Conservation (phyloP, 495 filamentous ascomycete genomes). For the Talaromyces borbonicus region DNA sequence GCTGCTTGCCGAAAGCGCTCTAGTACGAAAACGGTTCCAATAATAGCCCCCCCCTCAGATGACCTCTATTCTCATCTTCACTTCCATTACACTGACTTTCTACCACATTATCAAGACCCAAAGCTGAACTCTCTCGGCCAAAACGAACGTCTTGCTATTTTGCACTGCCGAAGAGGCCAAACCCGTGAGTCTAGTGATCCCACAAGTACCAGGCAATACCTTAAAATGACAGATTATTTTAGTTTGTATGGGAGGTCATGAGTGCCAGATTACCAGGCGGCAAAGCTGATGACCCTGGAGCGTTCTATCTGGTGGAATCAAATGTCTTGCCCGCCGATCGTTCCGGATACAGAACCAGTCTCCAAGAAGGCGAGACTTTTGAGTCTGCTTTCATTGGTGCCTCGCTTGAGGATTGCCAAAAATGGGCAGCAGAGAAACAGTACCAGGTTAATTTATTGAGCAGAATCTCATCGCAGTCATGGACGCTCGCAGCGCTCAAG, state of each 20-base stretch:
- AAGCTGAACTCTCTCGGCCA: not conserved
- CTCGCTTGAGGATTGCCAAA: constrained; percentile 9
- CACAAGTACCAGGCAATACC: not conserved
- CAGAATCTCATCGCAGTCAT: constrained; percentile 8
- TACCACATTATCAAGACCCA: not conserved
- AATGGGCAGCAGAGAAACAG: constrained; percentile 11
- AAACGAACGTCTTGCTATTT: constrained; percentile 2
- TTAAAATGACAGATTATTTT: not conserved
- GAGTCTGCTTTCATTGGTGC: constrained; percentile 10
- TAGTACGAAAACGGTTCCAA: too few species aligned
- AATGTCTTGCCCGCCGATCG: not conserved
- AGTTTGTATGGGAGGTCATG: not conserved
- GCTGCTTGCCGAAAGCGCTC: too few species aligned
- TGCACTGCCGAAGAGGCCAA: constrained; percentile 2
- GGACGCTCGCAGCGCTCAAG: constrained; percentile 10
- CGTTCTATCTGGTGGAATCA: constrained; percentile 4
- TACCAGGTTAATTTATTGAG: constrained; percentile 10
- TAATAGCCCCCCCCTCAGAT: not conserved
- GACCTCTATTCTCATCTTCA: not conserved
- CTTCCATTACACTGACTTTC: not conserved
- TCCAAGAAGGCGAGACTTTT: constrained; percentile 9
- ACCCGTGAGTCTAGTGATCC: not conserved
- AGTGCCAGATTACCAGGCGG: not conserved
- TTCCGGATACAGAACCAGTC: not conserved
- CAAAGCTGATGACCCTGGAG: not conserved